phyloP scores from a whole-genome alignment of 2,329 filamentous ascomycete genomes.

The Venturia asperata region DNA sequence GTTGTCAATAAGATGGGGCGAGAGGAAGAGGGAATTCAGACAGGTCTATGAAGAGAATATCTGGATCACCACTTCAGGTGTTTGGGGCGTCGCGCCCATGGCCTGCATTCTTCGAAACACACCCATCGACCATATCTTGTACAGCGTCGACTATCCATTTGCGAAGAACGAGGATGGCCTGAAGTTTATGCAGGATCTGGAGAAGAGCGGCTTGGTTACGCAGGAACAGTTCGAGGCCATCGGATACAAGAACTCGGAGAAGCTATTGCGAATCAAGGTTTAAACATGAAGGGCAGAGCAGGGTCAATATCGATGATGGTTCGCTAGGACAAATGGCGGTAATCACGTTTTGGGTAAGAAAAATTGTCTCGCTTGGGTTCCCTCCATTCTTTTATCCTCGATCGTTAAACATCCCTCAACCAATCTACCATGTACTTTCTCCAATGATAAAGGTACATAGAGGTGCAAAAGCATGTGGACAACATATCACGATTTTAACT shows the following conservation, averaged over 20 bases:
- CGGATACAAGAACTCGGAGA: conserved; percentile 46
- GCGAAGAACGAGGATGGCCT: conserved; percentile 42
- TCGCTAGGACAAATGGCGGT: too few relatives aligned
- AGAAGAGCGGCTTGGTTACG: conserved; percentile 43
- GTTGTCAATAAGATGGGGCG: conserved; percentile 27
- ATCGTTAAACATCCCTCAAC: too few relatives aligned
- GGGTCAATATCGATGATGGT: too few relatives aligned
- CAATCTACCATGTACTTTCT: too few relatives aligned
- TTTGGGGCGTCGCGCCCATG: conserved; percentile 45
- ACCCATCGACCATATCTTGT: conserved; percentile 46
- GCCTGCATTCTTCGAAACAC: conserved; percentile 39
- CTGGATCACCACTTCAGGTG: conserved; percentile 52
- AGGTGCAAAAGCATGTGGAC: too few relatives aligned
- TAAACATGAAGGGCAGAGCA: background rate
- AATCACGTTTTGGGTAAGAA: too few relatives aligned
- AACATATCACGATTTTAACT: too few relatives aligned
- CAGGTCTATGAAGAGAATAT: conserved; percentile 51
- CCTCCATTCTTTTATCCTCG: too few relatives aligned
- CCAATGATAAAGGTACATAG: too few relatives aligned
- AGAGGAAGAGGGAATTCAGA: conserved; percentile 33
- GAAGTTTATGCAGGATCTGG: conserved; percentile 43
- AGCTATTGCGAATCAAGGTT: conserved; percentile 29
- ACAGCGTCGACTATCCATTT: conserved; percentile 54
- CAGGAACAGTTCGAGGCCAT: conserved; percentile 45
- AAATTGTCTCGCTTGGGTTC: too few relatives aligned